Percentiles rank a stretch among this genome's conserved stretches.
Evolutionary conservation across 2,329 filamentous ascomycete genomes (phyloP).

Genomic region (Ilyonectria sp.): DNA sequence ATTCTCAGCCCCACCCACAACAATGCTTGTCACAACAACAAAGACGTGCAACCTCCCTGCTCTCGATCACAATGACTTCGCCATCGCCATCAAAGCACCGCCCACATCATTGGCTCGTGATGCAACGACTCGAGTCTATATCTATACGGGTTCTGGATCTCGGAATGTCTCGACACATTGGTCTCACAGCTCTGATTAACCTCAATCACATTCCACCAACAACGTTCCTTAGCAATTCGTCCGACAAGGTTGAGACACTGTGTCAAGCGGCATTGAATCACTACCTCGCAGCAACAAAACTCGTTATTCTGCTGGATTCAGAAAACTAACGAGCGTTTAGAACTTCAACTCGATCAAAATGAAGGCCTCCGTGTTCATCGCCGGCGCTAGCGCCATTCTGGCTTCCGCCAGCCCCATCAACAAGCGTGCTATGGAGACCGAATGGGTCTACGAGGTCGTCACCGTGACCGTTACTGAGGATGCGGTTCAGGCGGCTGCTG

Average conservation of each 20-base stretch:
- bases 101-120: background rate
- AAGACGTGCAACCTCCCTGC: background rate
- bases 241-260: constrained; percentile 28
- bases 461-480: constrained; percentile 61
- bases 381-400: constrained; percentile 62
- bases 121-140: background rate
- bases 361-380: constrained; percentile 65
- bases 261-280: constrained; percentile 39
- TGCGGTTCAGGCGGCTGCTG: constrained; percentile 33
- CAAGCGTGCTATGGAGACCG: constrained; percentile 58
- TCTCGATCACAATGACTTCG: background rate
- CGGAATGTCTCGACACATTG: constrained; percentile 15
- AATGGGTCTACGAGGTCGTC: constrained; percentile 59
- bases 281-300: constrained; percentile 33
- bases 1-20: background rate
- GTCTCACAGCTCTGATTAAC: constrained; percentile 15
- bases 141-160: constrained; percentile 2
- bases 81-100: background rate
- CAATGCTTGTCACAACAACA: background rate
- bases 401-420: constrained; percentile 60
- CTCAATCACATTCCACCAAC: constrained; percentile 23
- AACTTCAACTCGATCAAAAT: constrained; percentile 56
- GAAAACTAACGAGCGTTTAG: constrained; percentile 45
- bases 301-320: constrained; percentile 25
- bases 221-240: background rate